These are phyloP conservation scores for Bocquillonia castaneifolia DNA, from an alignment of 441 rosid genomes.

Conservation along the genomic window DNA sequence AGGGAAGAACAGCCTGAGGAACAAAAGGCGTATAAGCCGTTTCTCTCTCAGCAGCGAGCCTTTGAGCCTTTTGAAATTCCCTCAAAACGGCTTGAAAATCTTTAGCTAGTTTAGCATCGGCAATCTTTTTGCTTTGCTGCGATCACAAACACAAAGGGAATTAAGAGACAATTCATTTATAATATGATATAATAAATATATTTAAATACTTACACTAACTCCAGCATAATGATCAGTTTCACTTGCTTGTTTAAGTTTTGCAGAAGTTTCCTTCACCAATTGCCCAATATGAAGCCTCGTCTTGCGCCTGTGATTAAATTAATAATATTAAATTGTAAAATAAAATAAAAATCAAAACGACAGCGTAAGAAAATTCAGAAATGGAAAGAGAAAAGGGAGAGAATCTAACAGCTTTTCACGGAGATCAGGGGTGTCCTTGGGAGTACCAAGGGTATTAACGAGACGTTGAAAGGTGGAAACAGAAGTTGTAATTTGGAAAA, in stretches of 20 bases:
- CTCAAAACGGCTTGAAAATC: constrained; percentile 87
- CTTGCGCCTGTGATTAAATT: constrained; percentile 66
- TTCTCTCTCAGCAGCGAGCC: constrained; percentile 89
- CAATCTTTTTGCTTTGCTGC: constrained; percentile 84
- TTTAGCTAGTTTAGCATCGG: constrained; percentile 92
- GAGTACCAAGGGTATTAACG: constrained; percentile 90
- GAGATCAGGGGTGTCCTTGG: constrained; percentile 89
- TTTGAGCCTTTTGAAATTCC: constrained; percentile 95
- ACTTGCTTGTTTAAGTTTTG: constrained; percentile 89
- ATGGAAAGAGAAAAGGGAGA: neutral
- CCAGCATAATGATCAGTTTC: constrained; percentile 69
- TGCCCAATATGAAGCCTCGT: constrained; percentile 75
- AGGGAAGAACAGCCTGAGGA: constrained; percentile 52
- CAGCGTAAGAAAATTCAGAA: neutral
- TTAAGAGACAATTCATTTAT: no score
- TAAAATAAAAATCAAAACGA: neutral
- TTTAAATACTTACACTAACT: constrained; percentile 80
- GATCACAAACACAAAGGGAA: constrained; percentile 19
- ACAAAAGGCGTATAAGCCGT: constrained; percentile 76
- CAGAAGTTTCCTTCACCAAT: constrained; percentile 89
- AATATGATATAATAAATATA: no score
- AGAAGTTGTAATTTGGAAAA: constrained; percentile 92
- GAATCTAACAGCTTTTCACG: constrained; percentile 84
- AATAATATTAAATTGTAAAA: no score
- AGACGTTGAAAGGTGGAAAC: constrained; percentile 83